phyloP scores from a whole-genome alignment of 176 grass and related monocot genomes.

The Guadua angustifolia region DNA sequence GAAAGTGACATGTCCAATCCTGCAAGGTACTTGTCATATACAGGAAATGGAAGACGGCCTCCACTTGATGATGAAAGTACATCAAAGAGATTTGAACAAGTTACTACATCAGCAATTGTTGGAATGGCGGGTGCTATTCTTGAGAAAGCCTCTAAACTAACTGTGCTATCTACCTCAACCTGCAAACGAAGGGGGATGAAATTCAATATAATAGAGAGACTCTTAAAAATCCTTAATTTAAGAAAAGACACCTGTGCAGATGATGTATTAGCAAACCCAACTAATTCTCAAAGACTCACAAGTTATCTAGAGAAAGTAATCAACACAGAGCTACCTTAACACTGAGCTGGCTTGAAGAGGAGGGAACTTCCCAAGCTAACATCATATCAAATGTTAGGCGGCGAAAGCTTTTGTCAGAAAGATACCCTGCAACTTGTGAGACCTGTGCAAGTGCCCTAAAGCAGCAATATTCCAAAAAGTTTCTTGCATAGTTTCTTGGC shows the following conservation, averaged over 20 bases:
- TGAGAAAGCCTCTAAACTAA: conserved; percentile 85
- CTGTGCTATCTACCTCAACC: conserved; percentile 79
- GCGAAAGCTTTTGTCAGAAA: conserved; percentile 70
- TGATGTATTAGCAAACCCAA: background rate
- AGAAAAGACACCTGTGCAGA: conserved; percentile 4
- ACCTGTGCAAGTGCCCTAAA: conserved; percentile 77
- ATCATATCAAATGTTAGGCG: conserved; percentile 96
- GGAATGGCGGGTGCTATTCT: conserved; percentile 92
- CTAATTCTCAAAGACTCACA: conserved; percentile 22
- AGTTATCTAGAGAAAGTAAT: conserved; percentile 2
- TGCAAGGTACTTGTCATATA: conserved; percentile 93
- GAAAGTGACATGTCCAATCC: conserved; percentile 85
- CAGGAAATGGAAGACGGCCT: conserved; percentile 75
- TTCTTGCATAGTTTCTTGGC: conserved; percentile 71
- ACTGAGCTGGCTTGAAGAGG: conserved; percentile 60
- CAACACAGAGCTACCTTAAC: conserved; percentile 59
- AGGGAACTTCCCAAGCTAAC: conserved; percentile 89
- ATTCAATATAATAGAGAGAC: conserved; percentile 35
- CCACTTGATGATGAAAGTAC: conserved; percentile 75
- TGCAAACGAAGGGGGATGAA: conserved; percentile 45
- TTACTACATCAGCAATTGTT: conserved; percentile 90
- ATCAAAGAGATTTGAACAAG: conserved; percentile 92
- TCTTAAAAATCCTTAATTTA: background rate
- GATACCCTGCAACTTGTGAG: conserved; percentile 73
- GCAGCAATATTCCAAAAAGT: conserved; percentile 93